Evolutionary conservation across 257 asterid species (phyloP).

Genomic region (Knoxia roxburghii): DNA sequence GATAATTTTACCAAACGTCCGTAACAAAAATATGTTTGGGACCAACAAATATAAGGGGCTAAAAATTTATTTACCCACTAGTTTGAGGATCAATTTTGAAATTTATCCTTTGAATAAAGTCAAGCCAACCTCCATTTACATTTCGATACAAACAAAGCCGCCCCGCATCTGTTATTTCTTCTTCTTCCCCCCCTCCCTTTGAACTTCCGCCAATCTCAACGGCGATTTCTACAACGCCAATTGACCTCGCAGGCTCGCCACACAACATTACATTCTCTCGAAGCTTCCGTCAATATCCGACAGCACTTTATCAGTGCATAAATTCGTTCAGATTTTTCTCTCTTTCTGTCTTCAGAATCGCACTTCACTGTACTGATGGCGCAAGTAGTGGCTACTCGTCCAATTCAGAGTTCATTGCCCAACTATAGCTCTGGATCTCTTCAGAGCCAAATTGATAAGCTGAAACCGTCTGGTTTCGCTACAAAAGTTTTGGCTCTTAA

Average conservation of each 20-base stretch:
- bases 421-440: conserved; percentile 44
- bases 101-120: background rate
- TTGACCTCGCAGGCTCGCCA: background rate
- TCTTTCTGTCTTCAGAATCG: background rate
- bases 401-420: conserved; percentile 50
- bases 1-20: no score
- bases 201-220: conserved; percentile 33
- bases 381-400: conserved; percentile 67
- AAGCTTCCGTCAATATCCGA: no score
- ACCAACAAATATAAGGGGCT: no score
- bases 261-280: background rate
- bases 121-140: conserved; percentile 9
- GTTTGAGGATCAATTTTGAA: no score
- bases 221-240: conserved; percentile 44
- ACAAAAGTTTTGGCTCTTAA: conserved; percentile 35
- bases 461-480: conserved; percentile 49
- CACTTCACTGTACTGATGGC: conserved; percentile 39
- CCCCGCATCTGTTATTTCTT: background rate
- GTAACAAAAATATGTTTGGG: no score
- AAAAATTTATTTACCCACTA: no score
- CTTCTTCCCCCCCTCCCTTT: background rate
- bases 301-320: conserved; percentile 3
- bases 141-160: conserved; percentile 58
- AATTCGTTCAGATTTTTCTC: conserved; percentile 5
- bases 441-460: conserved; percentile 47